Evolutionary conservation across 2,329 filamentous ascomycete genomes (phyloP).

Genomic region (Phyllosticta citribraziliensis): DNA sequence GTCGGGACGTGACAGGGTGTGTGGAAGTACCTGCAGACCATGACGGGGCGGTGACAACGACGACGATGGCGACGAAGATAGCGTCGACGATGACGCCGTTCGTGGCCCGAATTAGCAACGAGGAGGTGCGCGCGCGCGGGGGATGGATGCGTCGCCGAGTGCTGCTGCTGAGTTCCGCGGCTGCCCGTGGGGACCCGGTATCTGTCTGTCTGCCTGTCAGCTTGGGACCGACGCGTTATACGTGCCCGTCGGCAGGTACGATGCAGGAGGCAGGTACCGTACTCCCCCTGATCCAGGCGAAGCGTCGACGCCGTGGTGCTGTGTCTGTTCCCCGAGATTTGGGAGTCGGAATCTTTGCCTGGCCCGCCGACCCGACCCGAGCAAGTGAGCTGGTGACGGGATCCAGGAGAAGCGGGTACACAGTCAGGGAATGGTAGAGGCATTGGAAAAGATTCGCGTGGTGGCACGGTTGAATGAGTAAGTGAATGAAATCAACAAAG

Average conservation of each 20-base stretch:
- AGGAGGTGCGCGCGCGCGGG: not conserved
- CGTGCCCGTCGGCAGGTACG: not conserved
- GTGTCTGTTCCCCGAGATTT: not conserved
- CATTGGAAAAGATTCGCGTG: too few relatives aligned
- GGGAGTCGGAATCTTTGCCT: not conserved
- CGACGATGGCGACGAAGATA: not conserved
- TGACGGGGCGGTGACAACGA: not conserved
- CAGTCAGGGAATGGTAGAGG: too few relatives aligned
- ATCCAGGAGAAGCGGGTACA: too few relatives aligned
- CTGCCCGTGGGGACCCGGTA: not conserved
- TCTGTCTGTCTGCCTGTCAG: not conserved
- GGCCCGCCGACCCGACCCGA: too few relatives aligned
- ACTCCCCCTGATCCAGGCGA: not conserved
- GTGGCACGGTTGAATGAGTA: too few relatives aligned
- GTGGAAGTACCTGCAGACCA: not conserved
- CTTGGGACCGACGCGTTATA: not conserved
- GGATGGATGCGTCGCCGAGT: not conserved
- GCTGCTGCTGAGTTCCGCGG: not conserved
- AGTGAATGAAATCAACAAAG: too few relatives aligned
- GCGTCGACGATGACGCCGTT: not conserved
- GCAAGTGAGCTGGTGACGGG: too few relatives aligned
- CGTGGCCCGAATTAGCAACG: not conserved
- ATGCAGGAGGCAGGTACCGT: not conserved
- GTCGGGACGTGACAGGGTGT: not conserved
- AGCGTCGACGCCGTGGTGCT: not conserved